Percentiles rank a stretch among this genome's conserved stretches.
These are phyloP conservation scores for Blepharisma stoltei DNA, from an alignment of 73 alveolate species.

Conservation along the genomic window DNA sequence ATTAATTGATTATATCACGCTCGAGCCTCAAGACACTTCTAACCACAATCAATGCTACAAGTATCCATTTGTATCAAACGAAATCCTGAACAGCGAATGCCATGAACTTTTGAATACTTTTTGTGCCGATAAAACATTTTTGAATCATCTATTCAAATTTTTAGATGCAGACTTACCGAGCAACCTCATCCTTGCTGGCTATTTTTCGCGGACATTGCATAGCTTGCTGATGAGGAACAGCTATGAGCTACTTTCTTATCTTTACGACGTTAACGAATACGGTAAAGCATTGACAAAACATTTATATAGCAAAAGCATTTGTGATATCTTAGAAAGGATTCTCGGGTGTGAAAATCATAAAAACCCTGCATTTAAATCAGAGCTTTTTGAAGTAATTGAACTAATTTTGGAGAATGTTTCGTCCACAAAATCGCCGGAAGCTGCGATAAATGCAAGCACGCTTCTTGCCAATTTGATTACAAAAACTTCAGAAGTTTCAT, in stretches of 20 bases:
- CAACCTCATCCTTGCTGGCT: constrained; percentile 24
- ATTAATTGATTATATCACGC: not conserved
- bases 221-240: not conserved
- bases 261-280: not conserved
- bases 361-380: not conserved
- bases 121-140: not conserved
- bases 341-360: not conserved
- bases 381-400: not conserved
- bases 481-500: not conserved
- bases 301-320: not conserved
- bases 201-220: not conserved
- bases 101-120: not conserved
- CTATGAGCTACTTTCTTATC: constrained; percentile 11
- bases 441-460: not conserved
- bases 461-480: not conserved
- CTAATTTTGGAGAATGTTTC: not conserved
- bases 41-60: not conserved
- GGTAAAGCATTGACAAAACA: not conserved
- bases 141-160: not conserved
- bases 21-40: not conserved
- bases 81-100: not conserved
- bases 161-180: not conserved
- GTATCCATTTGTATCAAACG: not conserved
- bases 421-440: not conserved
- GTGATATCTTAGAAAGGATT: not conserved